Base-by-base conservation (phyloP, 129 eudicot species). In the Lonicera japonica region DNA sequence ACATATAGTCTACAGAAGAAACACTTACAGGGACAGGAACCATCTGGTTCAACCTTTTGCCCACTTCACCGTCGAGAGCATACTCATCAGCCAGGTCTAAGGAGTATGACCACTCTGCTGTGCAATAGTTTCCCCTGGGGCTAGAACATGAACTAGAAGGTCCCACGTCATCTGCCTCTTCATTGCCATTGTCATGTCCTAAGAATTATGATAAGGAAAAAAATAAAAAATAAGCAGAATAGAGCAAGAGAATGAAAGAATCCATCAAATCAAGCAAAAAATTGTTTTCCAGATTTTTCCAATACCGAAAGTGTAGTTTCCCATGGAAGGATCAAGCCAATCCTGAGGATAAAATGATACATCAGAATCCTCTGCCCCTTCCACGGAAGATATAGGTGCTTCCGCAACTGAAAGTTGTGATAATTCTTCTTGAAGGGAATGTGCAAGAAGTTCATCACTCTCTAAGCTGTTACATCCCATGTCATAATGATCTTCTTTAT, bases 1-100 rank as follows among this genome's bases (percentile, higher is more conserved):
- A 29, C 36, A 29, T 29, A 29, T 29, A 29, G 36, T 29, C 36
- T 29, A 29, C 36, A 29, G 36, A 29, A 2, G 36, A 29, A 29
- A 34, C 39, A 57, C 89, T 84, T 85, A 89, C 96, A 53, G 96
- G 96, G 68, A 89, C 57, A 41, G 96, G 78, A 71, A 82, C 80
- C 87, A 89, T 74, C 72, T 89, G 96, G 76, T 85, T 82, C 67
- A 89, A 75, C 68, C 85, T 82, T 74, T 85, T 85, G 58, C 90
- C 96, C 60, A 89, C 81, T 77, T 85, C 94, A 60, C 90, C 90
- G 68, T 88, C 92, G 7, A 84, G 77, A 69, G 81, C 78, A 74
- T 76, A 71, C 52, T 84, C 92, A 72, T 88, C 87, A 57, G 69
- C 79, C 59, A 75, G 66, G 24, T 84, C 96, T 68, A 84, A 62